Percentiles rank a stretch among this genome's conserved stretches.
phyloP scores from a whole-genome alignment of 495 filamentous ascomycete genomes.

The Oleoguttula mirabilis region DNA sequence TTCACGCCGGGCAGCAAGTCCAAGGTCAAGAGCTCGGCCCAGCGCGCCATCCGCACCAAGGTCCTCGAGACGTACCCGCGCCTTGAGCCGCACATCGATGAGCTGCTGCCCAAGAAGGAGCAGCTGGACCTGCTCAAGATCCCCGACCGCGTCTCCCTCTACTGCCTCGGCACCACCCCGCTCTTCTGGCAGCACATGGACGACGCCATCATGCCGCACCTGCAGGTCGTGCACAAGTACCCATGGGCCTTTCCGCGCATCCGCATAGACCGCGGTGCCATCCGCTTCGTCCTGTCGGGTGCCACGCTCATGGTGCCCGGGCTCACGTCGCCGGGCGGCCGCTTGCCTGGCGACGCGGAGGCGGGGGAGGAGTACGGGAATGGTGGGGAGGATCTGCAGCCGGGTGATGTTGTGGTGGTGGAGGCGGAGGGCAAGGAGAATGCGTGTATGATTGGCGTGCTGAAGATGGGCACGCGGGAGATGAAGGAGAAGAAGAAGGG shows the following conservation, averaged over 20 bases:
- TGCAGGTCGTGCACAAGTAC: conserved; percentile 38
- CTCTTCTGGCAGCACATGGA: conserved; percentile 90
- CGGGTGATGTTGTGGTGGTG: conserved; percentile 72
- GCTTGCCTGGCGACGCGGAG: conserved; percentile 49
- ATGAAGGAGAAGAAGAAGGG: conserved; percentile 82
- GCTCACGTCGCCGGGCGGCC: conserved; percentile 66
- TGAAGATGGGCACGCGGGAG: conserved; percentile 83
- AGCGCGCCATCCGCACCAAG: conserved; percentile 71
- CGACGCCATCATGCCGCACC: conserved; percentile 63
- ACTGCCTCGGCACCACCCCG: conserved; percentile 60
- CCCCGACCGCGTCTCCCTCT: conserved; percentile 77
- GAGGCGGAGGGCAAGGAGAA: conserved; percentile 88
- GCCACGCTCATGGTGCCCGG: conserved; percentile 94
- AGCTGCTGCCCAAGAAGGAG: conserved; percentile 91
- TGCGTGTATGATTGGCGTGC: conserved; percentile 73
- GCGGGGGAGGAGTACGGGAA: conserved; percentile 34
- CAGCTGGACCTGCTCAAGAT: conserved; percentile 85
- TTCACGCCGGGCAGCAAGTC: conserved; percentile 69
- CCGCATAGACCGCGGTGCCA: conserved; percentile 83
- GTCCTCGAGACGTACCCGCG: conserved; percentile 74
- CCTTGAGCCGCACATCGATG: conserved; percentile 80
- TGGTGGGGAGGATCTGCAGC: conserved; percentile 46
- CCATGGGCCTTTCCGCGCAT: conserved; percentile 51
- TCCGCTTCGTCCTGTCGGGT: conserved; percentile 87
- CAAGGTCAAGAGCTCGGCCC: conserved; percentile 94